Base-by-base conservation (phyloP, 441 rosid genomes). In the Codiaeum variegatum region DNA sequence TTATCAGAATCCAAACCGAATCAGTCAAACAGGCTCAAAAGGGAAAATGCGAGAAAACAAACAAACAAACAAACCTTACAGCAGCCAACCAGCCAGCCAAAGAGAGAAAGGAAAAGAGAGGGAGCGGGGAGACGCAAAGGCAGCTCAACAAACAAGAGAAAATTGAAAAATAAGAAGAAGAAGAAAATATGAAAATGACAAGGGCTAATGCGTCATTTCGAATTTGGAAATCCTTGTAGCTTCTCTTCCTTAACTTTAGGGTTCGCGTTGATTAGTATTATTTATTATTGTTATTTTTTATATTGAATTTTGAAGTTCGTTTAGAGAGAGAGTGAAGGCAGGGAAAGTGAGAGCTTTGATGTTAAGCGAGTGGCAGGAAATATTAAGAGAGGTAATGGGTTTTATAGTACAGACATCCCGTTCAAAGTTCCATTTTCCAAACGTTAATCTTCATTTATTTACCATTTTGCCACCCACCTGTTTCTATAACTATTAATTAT, bases 351-450 rank as follows among this genome's bases (percentile, higher is more conserved):
- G 44, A 38, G 42, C 1, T 32, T 28, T 8, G 23, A n/a, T n/a
- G 9, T 28, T 51, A 9, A 9, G 60, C 13, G 49, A 54, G 75
- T 72, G 77, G 76, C 23, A 46, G 73, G 7, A 69, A 67, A 15
- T n/a, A n/a, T n/a, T 49, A 36, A 62, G 60, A 9, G 62, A 58
- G 66, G 10, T 70, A 49, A 13, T 10, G 44, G 0, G 1, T 63
- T 79, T 71, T 75, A 78, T 77, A 81, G 61, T 26, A 26, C 70
- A 78, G 67, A 66, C 62, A 79, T 34, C 70, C n/a, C 44, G 32
- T 75, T 73, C 51, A 32, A 67, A 68, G 23, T 76, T 76, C 66
- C 75, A 44, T 6, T 79, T 75, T 36, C 42, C 24, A 2, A 23
- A 11, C 79, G 1, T 2, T 40, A 1, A 26, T 63, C 60, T 67